Percentiles rank a stretch among this genome's conserved stretches.
Conservation (phyloP, 192 early-diverging fungal species). For the Physocladia obscura region DNA sequence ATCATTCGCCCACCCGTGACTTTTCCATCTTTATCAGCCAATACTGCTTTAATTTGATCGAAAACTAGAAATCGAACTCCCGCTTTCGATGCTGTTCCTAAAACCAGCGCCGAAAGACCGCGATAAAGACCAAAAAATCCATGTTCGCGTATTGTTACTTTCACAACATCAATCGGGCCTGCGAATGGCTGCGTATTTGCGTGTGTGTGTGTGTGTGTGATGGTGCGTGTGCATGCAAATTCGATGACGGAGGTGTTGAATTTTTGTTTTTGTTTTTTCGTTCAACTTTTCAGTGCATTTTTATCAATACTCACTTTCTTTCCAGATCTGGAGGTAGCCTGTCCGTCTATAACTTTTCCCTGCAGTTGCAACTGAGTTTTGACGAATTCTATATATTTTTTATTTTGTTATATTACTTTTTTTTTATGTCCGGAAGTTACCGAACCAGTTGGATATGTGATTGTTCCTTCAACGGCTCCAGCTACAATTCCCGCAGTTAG, state of each 20-base stretch:
- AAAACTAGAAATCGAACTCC: conserved; percentile 91
- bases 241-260: too few relatives aligned
- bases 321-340: background rate
- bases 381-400: conserved; percentile 88
- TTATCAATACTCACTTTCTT: too few relatives aligned
- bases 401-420: too few relatives aligned
- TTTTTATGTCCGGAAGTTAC: too few relatives aligned
- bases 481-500: conserved; percentile 82
- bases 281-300: too few relatives aligned
- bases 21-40: conserved; percentile 70
- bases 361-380: conserved; percentile 96
- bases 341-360: conserved; percentile 25
- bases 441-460: conserved; percentile 97
- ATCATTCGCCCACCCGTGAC: conserved; percentile 66
- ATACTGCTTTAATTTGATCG: conserved; percentile 73
- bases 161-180: conserved; percentile 80
- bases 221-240: background rate
- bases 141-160: conserved; percentile 66
- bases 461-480: conserved; percentile 84
- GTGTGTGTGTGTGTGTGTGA: background rate
- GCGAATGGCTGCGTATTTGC: conserved; percentile 47
- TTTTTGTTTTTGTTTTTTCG: too few relatives aligned
- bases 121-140: conserved; percentile 80
- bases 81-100: conserved; percentile 90
- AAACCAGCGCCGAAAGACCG: conserved; percentile 84